Percentiles rank a stretch among this genome's conserved stretches.
Evolutionary conservation across 2,329 filamentous ascomycete genomes (phyloP).

Genomic region (Arthrobotrys sphaeroides): DNA sequence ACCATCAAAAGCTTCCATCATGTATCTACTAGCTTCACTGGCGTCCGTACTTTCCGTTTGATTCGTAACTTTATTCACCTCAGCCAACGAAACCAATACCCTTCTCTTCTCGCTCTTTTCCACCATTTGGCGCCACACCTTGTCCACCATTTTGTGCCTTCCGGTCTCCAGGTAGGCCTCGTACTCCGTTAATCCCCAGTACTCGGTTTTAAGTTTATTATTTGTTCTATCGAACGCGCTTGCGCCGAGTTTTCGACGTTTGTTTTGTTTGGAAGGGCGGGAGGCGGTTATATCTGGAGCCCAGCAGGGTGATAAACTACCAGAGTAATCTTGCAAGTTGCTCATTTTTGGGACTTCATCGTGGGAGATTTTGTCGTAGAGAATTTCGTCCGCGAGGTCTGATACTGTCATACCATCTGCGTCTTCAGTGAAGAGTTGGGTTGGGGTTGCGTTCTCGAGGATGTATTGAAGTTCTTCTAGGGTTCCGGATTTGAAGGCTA

Average conservation of each 20-base stretch:
- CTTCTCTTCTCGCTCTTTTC: neutral
- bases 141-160: neutral
- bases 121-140: neutral
- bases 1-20: too few species aligned
- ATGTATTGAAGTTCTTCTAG: conserved; percentile 55
- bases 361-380: neutral
- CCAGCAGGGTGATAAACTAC: too few species aligned
- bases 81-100: conserved; percentile 10
- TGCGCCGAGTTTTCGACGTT: too few species aligned
- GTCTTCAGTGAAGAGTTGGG: conserved; percentile 53
- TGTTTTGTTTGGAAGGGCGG: too few species aligned
- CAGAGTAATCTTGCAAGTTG: too few species aligned
- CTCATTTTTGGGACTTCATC: neutral
- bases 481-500: conserved; percentile 55
- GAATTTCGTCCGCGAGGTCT: conserved; percentile 40
- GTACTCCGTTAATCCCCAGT: neutral
- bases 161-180: conserved; percentile 6
- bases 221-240: too few species aligned
- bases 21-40: neutral
- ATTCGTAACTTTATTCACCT: neutral
- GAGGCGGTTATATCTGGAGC: too few species aligned
- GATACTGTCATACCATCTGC: conserved; percentile 53
- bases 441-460: conserved; percentile 58
- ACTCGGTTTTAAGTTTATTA: too few species aligned
- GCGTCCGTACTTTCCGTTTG: neutral